These are phyloP conservation scores for Litsea cubeba DNA, from an alignment of 164 flowering plant species.

Conservation along the genomic window DNA sequence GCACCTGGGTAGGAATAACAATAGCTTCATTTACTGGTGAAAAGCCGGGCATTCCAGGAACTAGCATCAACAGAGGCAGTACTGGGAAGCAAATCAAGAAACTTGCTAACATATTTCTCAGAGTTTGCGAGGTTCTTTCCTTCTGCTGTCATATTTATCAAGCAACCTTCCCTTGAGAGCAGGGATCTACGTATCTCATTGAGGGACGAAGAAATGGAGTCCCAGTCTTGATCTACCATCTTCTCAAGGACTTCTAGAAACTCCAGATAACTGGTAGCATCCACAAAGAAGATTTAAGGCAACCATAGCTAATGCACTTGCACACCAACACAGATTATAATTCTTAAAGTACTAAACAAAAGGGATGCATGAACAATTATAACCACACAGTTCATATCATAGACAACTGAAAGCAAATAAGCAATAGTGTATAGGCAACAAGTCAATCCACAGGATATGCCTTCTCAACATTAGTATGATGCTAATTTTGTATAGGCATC, in stretches of 20 bases:
- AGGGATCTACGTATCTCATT: constrained; percentile 86
- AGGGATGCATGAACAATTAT: neutral
- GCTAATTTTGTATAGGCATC: neutral
- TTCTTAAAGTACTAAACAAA: neutral
- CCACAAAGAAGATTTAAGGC: neutral
- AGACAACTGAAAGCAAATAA: neutral
- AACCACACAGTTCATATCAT: neutral
- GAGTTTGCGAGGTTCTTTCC: constrained; percentile 61
- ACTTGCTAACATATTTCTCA: constrained; percentile 67
- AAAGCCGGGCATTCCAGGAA: constrained; percentile 58
- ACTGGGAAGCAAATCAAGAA: constrained; percentile 85
- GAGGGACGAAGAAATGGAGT: constrained; percentile 69
- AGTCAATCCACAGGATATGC: neutral
- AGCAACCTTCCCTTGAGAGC: constrained; percentile 70
- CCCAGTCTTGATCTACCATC: constrained; percentile 90
- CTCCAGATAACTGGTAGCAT: constrained; percentile 67
- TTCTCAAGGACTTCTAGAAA: constrained; percentile 67
- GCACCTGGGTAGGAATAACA: constrained; percentile 94
- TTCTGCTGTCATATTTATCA: constrained; percentile 87
- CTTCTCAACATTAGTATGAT: neutral
- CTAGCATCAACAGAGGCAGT: constrained; percentile 21
- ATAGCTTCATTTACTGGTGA: constrained; percentile 77
- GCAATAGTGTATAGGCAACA: neutral
- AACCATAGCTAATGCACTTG: neutral
- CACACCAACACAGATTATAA: neutral